phyloP scores from a whole-genome alignment of 176 grass and related monocot genomes.

The Ananas comosus region DNA sequence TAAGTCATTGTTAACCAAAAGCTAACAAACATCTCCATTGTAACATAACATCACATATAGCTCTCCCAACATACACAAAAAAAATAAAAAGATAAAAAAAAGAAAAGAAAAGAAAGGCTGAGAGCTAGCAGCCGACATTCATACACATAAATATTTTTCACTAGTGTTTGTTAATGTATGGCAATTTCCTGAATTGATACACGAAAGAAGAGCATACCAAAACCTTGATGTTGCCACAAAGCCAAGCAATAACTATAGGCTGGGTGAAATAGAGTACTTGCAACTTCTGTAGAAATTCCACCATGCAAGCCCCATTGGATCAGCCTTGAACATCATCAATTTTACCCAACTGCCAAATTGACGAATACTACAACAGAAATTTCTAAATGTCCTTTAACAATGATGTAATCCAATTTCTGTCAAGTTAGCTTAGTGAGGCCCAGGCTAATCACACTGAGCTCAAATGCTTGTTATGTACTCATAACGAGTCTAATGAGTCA shows the following conservation, averaged over 20 bases:
- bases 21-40: no score
- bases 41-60: neutral
- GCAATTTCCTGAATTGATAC: conserved; percentile 56
- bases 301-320: conserved; percentile 53
- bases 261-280: conserved; percentile 57
- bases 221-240: conserved; percentile 45
- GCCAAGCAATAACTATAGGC: conserved; percentile 33
- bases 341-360: neutral
- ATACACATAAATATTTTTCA: neutral
- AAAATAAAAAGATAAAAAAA: neutral
- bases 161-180: conserved; percentile 15
- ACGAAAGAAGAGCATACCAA: conserved; percentile 26
- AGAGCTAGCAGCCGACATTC: neutral
- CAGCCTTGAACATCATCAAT: conserved; percentile 16
- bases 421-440: no score
- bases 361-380: neutral
- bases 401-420: neutral
- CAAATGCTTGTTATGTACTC: no score
- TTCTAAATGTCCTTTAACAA: neutral
- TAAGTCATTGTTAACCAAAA: no score
- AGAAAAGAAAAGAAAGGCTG: neutral
- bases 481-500: no score
- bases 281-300: conserved; percentile 11
- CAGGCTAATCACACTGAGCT: no score
- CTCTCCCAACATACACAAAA: neutral